Base-by-base conservation (phyloP, 345 rosid genomes). In the Clarkia xantiana region DNA sequence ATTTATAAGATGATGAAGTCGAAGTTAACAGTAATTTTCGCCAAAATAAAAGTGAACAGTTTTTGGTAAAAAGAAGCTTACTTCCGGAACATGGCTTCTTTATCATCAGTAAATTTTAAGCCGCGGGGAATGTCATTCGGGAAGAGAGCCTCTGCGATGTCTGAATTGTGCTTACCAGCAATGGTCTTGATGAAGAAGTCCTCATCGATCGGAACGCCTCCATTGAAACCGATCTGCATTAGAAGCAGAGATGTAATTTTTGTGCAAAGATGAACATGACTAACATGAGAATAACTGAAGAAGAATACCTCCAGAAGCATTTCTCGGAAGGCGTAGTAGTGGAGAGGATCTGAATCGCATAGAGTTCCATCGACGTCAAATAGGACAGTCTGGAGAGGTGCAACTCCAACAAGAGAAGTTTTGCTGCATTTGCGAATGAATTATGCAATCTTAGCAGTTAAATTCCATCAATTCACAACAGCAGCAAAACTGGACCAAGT, bases 341-440 rank as follows among this genome's bases (percentile, higher is more conserved):
- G 98, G 64, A 86, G 62, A 20, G 98, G 96, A 72, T 87, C 95
- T n/a, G 98, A 75, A 63, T 87, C 99, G 58, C 96, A 87, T 1
- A 91, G 78, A 14, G 95, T 91, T 65, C 99, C 99, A 67, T 91
- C 99, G 16, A 91, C 82, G 45, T 91, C 99, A 51, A 91, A 91
- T 42, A 87, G 54, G 40, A 91, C 73, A 6, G 88, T 96, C 62
- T 84, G 79, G 45, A 82, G 50, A 1, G 99, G 94, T 52, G 82
- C 94, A 48, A 76, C 69, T 52, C 70, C 71, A 12, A 75, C 51
- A 3, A 86, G 74, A 55, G 78, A 66, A 55, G 42, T 62, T 45
- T 62, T 69, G 73, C 94, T 86, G 85, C 69, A 60, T 52, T 49
- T 15, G 10, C 14, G 14, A 14, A 16, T 36, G 23, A 53, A 40